Base-by-base conservation (phyloP, 2,329 filamentous ascomycete species). In the Biscogniauxia marginata region DNA sequence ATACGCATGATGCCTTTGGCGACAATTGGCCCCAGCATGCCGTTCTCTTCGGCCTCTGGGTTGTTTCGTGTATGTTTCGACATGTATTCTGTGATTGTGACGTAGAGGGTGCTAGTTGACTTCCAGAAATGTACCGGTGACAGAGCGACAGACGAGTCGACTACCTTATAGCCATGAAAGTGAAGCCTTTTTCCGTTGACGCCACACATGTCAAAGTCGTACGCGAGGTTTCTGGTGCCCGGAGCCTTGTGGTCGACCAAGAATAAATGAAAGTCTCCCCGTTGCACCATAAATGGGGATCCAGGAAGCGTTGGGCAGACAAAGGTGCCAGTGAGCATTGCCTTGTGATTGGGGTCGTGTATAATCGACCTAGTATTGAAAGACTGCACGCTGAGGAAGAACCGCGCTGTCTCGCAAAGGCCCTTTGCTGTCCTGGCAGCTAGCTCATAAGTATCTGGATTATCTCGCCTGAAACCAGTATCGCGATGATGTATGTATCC, bases 141-240 rank as follows among this genome's bases (percentile, higher is more conserved):
- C 30, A 87, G 74, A 1, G 84, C 82, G 0, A 84, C 81, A 0
- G 81, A 82, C 3, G 84, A 80, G 67, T 87, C 81, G 45, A 88
- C 78, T 1, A 83, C 75, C 69, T 88, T 88, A 71, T 81, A 84
- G 0, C 84, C 85, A 58, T 85, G 77, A 65, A 89, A 84, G 56
- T 82, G 80, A 47, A 85, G 77, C 49, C 72, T 73, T 46, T 75
- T 72, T 13, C 81, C 82, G 57, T 82, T 73, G 3, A 79, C 74
- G 4, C 82, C 81, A 22, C 74, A 74, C 77, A 88, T 81, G 62
- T 83, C 80, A 57, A 87, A 84, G 63, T 85, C 79, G 65, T 88
- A 88, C 0, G 79, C 80, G 24, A 88, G 70, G 59, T 84, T 86
- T 23, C 76, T 76, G 4, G 82, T 85, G 18, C 84, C 83, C 0